Conservation (phyloP, 768 basidiomycete genomes). For the Tylopilus sp. region DNA sequence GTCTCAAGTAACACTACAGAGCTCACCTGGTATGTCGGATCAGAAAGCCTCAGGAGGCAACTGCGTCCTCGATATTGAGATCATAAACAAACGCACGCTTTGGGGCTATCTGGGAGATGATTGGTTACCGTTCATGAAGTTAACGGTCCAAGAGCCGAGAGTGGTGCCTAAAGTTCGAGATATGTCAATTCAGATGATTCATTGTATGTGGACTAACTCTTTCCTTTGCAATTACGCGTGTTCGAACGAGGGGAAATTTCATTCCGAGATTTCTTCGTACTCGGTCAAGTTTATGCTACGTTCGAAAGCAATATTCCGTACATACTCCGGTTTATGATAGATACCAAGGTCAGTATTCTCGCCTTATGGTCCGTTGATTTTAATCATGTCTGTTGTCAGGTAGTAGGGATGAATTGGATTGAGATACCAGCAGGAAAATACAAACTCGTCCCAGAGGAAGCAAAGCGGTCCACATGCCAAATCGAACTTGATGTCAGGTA, state of each 20-base stretch:
- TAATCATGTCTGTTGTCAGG: conserved; percentile 39
- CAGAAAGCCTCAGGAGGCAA: conserved; percentile 30
- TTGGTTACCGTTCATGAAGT: conserved; percentile 75
- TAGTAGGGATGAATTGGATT: conserved; percentile 99
- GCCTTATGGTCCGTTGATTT: background rate
- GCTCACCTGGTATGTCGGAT: conserved; percentile 1
- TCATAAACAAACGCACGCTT: conserved; percentile 65
- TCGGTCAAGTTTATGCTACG: conserved; percentile 52
- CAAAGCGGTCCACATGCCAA: conserved; percentile 80
- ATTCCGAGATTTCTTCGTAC: conserved; percentile 58
- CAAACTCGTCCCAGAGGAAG: conserved; percentile 48
- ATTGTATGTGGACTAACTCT: conserved; percentile 11
- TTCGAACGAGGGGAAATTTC: conserved; percentile 75
- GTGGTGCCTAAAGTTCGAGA: conserved; percentile 87
- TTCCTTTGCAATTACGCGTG: conserved; percentile 39
- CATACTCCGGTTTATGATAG: conserved; percentile 95
- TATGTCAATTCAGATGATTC: conserved; percentile 45
- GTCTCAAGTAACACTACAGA: background rate
- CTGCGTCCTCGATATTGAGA: conserved; percentile 51
- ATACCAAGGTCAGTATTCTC: conserved; percentile 66
- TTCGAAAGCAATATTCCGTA: conserved; percentile 96
- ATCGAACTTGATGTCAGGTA: conserved; percentile 81
- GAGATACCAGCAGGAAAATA: conserved; percentile 87
- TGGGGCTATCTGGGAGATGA: conserved; percentile 91
- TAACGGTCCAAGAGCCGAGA: conserved; percentile 71